Conservation (phyloP, 2,329 filamentous ascomycete species). For the Neophaeococcomyces aloes region DNA sequence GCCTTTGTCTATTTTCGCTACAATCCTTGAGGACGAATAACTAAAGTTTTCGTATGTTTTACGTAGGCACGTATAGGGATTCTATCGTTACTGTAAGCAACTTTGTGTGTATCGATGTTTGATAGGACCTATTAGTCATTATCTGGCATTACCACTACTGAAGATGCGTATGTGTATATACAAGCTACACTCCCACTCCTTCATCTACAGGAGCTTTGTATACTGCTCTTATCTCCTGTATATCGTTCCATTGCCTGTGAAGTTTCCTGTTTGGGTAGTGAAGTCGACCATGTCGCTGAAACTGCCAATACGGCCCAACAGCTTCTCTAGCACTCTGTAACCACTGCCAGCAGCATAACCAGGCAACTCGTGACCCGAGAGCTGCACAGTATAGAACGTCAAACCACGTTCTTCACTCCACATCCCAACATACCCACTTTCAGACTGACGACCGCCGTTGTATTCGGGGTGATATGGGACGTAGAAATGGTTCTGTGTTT, state of each 20-base stretch:
- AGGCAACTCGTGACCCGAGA: slow-evolving; percentile 19
- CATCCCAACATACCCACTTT: slow-evolving; percentile 31
- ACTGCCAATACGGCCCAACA: slow-evolving; percentile 50
- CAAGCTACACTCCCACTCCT: no score
- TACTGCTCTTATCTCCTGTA: neutral
- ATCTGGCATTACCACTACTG: no score
- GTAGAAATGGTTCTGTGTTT: slow-evolving; percentile 28
- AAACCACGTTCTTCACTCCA: slow-evolving; percentile 36
- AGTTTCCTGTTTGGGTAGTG: slow-evolving; percentile 8
- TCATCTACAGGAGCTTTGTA: no score
- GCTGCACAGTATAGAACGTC: slow-evolving; percentile 27
- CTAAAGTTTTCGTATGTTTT: no score
- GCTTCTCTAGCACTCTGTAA: slow-evolving; percentile 62
- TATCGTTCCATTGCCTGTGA: neutral
- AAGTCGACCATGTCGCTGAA: slow-evolving; percentile 9
- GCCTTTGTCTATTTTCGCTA: no score
- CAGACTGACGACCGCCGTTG: slow-evolving; percentile 28
- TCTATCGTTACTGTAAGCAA: no score
- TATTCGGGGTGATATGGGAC: slow-evolving; percentile 36
- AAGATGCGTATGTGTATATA: no score
- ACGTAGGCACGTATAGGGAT: no score
- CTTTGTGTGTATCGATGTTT: no score
- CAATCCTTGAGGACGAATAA: no score
- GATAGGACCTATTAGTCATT: no score
- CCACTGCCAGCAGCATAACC: slow-evolving; percentile 46